Evolutionary conservation across 805 yeast genomes (phyloP), one percentile per base, ranked within the genome.

Genomic region (Starmera quercuum): DNA sequence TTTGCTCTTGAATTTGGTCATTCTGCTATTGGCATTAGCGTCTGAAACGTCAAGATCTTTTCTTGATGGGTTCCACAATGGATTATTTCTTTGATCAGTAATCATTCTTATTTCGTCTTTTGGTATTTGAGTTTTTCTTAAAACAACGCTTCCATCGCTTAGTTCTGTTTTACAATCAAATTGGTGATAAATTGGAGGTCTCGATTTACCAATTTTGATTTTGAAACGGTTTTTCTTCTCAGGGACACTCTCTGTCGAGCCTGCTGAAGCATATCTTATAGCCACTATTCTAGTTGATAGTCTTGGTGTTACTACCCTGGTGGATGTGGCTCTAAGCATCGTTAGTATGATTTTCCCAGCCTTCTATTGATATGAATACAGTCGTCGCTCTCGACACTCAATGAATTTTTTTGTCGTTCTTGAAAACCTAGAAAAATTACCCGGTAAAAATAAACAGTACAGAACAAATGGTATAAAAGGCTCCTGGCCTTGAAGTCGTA

Each of bases 171-270:
- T 60, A 21, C 88, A 82, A 43, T 90, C 87, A 56, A 92, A 92
- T 57, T 85, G 85, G 62, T 90, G 74, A 59, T 85, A 88, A 26
- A 92, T 82, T 22, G 96, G 87, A 2, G 97, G 97, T 59, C 97
- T 75, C 13, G 95, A 87, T 55, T 83, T 83, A 36, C 97, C 97
- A 36, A 79, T 59, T 39, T 64, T 59, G 47, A 83, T 81, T 55
- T 75, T 80, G n/a, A n/a, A n/a, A 54, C 74, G 78, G 26, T 23
- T 23, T 23, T 14, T 23, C 7, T n/a, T 23, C 13, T 23, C 26
- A n/a, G 14, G 14, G 13, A 23, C 26, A 23, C 26, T 23, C 12
- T 23, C 26, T 23, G 12, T n/a, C 13, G 12, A n/a, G 13, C 26
- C 26, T n/a, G 14, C 26, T n/a, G 14, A n/a, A 6, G 26, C 26